A percentile compares a stretch with the other conserved stretches of the same genome.
These are phyloP conservation scores for Lablab purpureus DNA, from an alignment of 306 rosid genomes.

Conservation along the genomic window DNA sequence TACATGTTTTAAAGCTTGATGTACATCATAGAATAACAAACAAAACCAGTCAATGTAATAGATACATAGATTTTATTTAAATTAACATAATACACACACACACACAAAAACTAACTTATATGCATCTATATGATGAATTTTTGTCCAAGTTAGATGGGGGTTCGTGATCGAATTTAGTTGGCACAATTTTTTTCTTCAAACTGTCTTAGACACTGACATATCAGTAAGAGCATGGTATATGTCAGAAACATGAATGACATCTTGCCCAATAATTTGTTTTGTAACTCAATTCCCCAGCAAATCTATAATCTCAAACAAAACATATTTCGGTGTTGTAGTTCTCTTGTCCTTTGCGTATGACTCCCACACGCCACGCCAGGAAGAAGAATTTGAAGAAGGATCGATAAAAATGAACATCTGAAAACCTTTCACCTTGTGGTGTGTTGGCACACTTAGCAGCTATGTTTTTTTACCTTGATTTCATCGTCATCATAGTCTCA, in stretches of 20 bases:
- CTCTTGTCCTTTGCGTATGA: slow-evolving; percentile 44
- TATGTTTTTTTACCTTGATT: slow-evolving; percentile 43
- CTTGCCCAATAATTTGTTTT: slow-evolving; percentile 28
- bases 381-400: slow-evolving; percentile 33
- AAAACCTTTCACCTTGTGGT: slow-evolving; percentile 25
- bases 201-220: not conserved
- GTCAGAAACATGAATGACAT: slow-evolving; percentile 44
- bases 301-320: slow-evolving; percentile 35
- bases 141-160: not conserved
- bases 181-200: not conserved
- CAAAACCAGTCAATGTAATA: slow-evolving; percentile 9
- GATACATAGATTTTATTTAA: not conserved
- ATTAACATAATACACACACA: not conserved
- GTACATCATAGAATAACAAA: not conserved
- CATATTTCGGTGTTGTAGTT: slow-evolving; percentile 36
- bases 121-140: slow-evolving; percentile 19
- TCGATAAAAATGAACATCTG: slow-evolving; percentile 26
- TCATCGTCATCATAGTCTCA: slow-evolving; percentile 48
- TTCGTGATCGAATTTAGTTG: slow-evolving; percentile 4
- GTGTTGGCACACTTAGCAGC: slow-evolving; percentile 31
- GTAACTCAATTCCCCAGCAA: slow-evolving; percentile 48
- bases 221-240: slow-evolving; percentile 35
- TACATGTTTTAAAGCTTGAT: not conserved
- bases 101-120: not conserved
- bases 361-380: slow-evolving; percentile 40